Evolutionary conservation across 208 protist genomes (phyloP), one percentile per base, ranked within the genome.

Genomic region (Trypanosoma boissoni): DNA sequence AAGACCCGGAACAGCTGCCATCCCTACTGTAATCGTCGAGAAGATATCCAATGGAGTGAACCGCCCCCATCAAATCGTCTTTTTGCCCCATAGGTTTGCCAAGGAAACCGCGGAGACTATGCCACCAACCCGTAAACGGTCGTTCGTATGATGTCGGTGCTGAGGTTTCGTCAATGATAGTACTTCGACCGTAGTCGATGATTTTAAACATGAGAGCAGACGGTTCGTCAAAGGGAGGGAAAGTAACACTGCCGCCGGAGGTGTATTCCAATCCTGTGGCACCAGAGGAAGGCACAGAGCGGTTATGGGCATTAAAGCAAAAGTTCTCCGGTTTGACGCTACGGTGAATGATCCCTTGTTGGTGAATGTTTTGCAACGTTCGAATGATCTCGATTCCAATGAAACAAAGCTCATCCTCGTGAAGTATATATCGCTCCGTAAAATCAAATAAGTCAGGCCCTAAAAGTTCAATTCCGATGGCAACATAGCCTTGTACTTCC

Each of bases 51-150:
- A 76, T 54, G 18, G 51, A 58, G 37, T 76, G 70, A 6, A 61
- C 52, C 45, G 72, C 55, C 6, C 70, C 55, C 70, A 76, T 76
- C n/a, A 71, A 45, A 36, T 76, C 70, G 62, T 71, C 61, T 32
- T 76, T 76, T 36, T 71, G 63, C 9, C 52, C 58, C 46, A 72
- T 48, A 20, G 70, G 70, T 39, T 76, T 71, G 18, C 70, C 70
- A 14, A 76, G 58, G 36, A 72, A 67, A n/a, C 63, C 70, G 48
- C 59, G 46, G n/a, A 65, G 37, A 49, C 70, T 66, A 34, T 76
- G 44, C 70, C 70, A 76, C 70, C 70, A 76, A 16, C 70, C 70
- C n/a, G 63, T 60, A 39, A 66, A 76, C 0, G 70, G 70, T 29
- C 54, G 36, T 31, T 73, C 58, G 32, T 66, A 62, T 46, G 51